These are phyloP conservation scores for Leptographium wingfieldii DNA, from an alignment of 2,329 filamentous ascomycete genomes.

Conservation along the genomic window DNA sequence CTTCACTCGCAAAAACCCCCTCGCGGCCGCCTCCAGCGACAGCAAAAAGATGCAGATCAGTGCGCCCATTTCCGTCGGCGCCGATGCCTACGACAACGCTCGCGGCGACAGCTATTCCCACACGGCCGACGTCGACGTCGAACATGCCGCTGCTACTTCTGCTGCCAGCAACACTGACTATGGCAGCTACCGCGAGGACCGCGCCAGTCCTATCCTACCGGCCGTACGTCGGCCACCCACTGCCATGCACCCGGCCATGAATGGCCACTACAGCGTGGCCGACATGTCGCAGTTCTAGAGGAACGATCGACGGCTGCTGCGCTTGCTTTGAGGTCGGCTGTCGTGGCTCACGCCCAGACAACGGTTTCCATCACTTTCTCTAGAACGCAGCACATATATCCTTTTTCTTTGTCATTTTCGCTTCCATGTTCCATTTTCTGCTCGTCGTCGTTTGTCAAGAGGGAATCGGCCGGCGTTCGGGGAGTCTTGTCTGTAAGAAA, in stretches of 20 bases:
- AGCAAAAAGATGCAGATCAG: constrained; percentile 31
- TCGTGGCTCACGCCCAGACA: background rate
- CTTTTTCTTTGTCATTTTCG: no score
- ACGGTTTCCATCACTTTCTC: background rate
- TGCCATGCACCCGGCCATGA: constrained; percentile 42
- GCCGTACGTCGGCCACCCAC: constrained; percentile 42
- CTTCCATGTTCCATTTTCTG: background rate
- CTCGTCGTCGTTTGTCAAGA: background rate
- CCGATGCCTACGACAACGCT: constrained; percentile 25
- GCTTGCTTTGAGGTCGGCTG: background rate
- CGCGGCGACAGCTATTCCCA: constrained; percentile 11
- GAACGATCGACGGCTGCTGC: background rate
- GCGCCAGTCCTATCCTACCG: constrained; percentile 43
- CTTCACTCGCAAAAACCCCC: constrained; percentile 6
- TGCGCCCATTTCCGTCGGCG: constrained; percentile 23
- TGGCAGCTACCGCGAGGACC: constrained; percentile 18
- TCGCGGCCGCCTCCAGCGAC: constrained; percentile 10
- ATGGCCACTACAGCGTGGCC: constrained; percentile 22
- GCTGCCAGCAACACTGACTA: constrained; percentile 4
- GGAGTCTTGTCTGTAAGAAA: background rate
- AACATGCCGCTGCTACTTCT: constrained; percentile 1
- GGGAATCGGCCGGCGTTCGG: background rate
- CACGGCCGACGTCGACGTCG: constrained; percentile 4
- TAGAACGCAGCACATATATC: background rate
- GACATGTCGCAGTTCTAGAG: constrained; percentile 34